phyloP scores from a whole-genome alignment of 306 rosid genomes.

The Ziziphus jujuba region DNA sequence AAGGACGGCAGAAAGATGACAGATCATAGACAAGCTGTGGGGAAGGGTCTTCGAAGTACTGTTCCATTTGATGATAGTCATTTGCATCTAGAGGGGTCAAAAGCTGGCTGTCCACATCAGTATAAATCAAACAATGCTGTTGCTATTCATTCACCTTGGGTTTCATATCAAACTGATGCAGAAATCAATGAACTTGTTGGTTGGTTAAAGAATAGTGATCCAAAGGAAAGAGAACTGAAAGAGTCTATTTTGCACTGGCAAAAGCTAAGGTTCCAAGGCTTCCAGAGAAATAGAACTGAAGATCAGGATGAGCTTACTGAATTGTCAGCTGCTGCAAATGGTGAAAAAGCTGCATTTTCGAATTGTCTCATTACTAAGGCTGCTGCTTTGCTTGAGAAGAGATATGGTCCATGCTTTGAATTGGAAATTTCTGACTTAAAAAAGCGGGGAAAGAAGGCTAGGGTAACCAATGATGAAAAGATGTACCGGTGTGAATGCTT shows the following conservation, averaged over 20 bases:
- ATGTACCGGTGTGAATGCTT: slow-evolving; percentile 85
- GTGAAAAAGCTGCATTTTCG: slow-evolving; percentile 36
- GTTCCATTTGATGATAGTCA: slow-evolving; percentile 30
- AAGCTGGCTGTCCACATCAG: slow-evolving; percentile 38
- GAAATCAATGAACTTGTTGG: slow-evolving; percentile 65
- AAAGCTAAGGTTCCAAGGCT: slow-evolving; percentile 55
- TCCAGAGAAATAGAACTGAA: slow-evolving; percentile 36
- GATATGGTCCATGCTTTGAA: slow-evolving; percentile 66
- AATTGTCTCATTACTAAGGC: slow-evolving; percentile 71
- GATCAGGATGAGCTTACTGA: slow-evolving; percentile 42
- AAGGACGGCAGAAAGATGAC: slow-evolving; percentile 32
- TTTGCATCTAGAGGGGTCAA: slow-evolving; percentile 38
- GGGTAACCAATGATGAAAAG: slow-evolving; percentile 55
- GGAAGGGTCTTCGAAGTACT: slow-evolving; percentile 38
- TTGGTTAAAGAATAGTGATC: slow-evolving; percentile 66
- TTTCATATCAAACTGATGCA: slow-evolving; percentile 67
- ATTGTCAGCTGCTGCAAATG: slow-evolving; percentile 35
- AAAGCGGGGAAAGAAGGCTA: slow-evolving; percentile 51
- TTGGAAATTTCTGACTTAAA: slow-evolving; percentile 49
- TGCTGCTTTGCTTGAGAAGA: slow-evolving; percentile 62
- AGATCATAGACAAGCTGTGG: slow-evolving; percentile 29
- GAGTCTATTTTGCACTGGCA: slow-evolving; percentile 74
- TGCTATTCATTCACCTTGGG: slow-evolving; percentile 52
- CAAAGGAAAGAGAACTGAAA: slow-evolving; percentile 78
- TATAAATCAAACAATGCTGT: slow-evolving; percentile 33